phyloP scores from a whole-genome alignment of 2,329 filamentous ascomycete species.

The Knufia fluminis region DNA sequence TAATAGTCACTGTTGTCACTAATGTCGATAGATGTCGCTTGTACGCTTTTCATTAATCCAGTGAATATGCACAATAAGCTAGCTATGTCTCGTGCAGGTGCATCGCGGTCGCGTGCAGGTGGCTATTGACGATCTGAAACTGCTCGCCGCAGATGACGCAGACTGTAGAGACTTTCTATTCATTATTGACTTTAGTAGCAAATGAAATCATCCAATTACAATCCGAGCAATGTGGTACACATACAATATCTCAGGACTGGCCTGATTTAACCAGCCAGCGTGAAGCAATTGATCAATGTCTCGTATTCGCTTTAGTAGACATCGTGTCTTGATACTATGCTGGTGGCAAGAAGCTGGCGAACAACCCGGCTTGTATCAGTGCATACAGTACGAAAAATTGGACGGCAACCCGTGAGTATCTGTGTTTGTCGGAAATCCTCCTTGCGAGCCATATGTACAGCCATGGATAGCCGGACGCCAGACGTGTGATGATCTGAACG shows the following conservation, averaged over 20 bases:
- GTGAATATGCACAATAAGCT: background rate
- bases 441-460: conserved; percentile 78
- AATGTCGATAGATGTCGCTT: background rate
- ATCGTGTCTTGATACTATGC: conserved; percentile 45
- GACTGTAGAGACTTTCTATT: background rate
- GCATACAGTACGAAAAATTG: conserved; percentile 73
- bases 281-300: no score
- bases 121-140: background rate
- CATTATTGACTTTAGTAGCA: background rate
- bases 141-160: background rate
- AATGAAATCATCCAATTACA: background rate
- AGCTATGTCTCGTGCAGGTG: conserved; percentile 4
- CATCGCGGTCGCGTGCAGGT: no score
- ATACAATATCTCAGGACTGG: no score
- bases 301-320: no score
- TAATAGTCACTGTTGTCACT: no score
- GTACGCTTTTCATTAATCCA: background rate
- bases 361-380: conserved; percentile 71
- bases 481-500: conserved; percentile 83
- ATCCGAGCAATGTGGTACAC: background rate
- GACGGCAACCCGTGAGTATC: conserved; percentile 35
- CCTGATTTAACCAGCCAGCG: no score
- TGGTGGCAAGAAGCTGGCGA: conserved; percentile 83
- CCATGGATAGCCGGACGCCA: conserved; percentile 78
- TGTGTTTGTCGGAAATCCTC: conserved; percentile 19